These are phyloP conservation scores for Huntiella decipiens DNA, from an alignment of 2,329 filamentous ascomycete genomes.

Conservation along the genomic window DNA sequence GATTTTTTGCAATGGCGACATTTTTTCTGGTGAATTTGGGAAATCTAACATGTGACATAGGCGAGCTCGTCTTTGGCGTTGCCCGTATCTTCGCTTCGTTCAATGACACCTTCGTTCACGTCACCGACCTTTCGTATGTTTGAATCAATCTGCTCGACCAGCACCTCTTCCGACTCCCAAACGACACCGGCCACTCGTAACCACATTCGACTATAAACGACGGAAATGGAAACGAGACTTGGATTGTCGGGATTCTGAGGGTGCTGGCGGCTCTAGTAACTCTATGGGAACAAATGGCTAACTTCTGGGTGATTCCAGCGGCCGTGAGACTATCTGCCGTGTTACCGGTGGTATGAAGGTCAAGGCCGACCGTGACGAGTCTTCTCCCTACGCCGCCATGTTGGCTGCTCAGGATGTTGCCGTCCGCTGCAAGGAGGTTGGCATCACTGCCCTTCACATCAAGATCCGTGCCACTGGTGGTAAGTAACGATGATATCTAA, in stretches of 20 bases:
- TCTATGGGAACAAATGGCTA: slow-evolving; percentile 26
- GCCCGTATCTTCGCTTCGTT: slow-evolving; percentile 94
- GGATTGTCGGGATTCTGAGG: neutral
- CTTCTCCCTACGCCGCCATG: slow-evolving; percentile 99
- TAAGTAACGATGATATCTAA: slow-evolving; percentile 24
- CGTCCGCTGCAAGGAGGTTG: slow-evolving; percentile 55
- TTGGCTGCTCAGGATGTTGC: slow-evolving; percentile 98
- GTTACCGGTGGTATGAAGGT: slow-evolving; percentile 99
- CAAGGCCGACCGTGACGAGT: slow-evolving; percentile 99
- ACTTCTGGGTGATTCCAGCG: slow-evolving; percentile 59
- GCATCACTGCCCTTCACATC: slow-evolving; percentile 90
- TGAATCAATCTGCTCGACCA: slow-evolving; percentile 3
- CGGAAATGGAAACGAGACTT: neutral
- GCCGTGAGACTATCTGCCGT: slow-evolving; percentile 99
- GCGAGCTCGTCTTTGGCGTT: slow-evolving; percentile 95
- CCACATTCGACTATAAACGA: neutral
- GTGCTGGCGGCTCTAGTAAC: neutral
- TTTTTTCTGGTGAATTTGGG: neutral
- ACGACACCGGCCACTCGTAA: neutral
- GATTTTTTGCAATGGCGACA: neutral
- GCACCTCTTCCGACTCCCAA: neutral
- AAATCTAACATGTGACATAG: slow-evolving; percentile 23
- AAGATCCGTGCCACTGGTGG: slow-evolving; percentile 99
- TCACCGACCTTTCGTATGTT: slow-evolving; percentile 90
- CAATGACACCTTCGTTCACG: slow-evolving; percentile 91